Evolutionary conservation across 1,284 basidiomycete species (phyloP).

Genomic region (Ustilago lituana): DNA sequence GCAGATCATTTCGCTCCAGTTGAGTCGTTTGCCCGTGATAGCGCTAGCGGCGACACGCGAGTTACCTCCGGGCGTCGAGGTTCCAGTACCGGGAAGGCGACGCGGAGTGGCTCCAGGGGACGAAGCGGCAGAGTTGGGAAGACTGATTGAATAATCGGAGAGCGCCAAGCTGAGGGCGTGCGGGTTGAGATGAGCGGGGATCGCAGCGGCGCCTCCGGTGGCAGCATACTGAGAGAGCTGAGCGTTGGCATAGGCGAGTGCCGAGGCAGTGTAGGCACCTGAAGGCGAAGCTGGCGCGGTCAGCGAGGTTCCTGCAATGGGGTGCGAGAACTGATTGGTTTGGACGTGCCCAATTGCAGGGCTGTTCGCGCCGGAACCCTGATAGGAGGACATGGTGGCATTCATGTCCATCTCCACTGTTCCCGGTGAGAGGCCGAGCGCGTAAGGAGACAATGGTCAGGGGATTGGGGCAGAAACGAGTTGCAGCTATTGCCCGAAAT

Average conservation of each 20-base stretch:
- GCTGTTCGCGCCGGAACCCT: conserved; percentile 49
- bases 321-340: conserved; percentile 21
- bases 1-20: conserved; percentile 67
- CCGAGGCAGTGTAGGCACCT: conserved; percentile 43
- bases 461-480: no score
- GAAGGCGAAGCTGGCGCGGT: conserved; percentile 46
- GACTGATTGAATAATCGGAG: conserved; percentile 51
- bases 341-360: conserved; percentile 31
- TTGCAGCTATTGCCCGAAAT: background rate
- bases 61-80: conserved; percentile 48
- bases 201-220: conserved; percentile 37
- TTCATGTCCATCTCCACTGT: conserved; percentile 49
- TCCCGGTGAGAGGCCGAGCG: conserved; percentile 16
- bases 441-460: background rate
- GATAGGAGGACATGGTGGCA: conserved; percentile 49
- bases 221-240: conserved; percentile 55
- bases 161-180: conserved; percentile 53
- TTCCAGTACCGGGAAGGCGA: conserved; percentile 43
- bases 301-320: conserved; percentile 27
- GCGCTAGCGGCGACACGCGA: conserved; percentile 54
- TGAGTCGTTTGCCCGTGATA: conserved; percentile 62
- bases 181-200: conserved; percentile 54
- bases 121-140: conserved; percentile 54
- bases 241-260: conserved; percentile 58
- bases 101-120: conserved; percentile 52